Evolutionary conservation across 1,139 yeast species (phyloP), one percentile per base, ranked within the genome.

Genomic region (Petasospora fabianii): DNA sequence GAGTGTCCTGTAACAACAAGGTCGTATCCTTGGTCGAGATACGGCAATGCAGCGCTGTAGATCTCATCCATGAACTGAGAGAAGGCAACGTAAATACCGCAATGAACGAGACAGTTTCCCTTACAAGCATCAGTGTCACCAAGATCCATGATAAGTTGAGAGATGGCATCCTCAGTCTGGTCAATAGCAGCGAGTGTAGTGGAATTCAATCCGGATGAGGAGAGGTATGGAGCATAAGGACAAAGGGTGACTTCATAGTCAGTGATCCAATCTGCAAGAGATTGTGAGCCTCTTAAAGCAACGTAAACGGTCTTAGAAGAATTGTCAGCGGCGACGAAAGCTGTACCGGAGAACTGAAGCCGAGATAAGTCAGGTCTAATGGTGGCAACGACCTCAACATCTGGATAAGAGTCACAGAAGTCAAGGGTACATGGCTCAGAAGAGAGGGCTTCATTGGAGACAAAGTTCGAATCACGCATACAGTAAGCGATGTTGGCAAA

Each of bases 1-100:
- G 92, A 83, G 61, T 84, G 92, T 0, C 92, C 92, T 2, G 77
- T 62, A 4, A 81, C 68, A 6, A 74, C 66, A 13, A 81, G 46
- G 32, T 65, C 58, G 55, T 77, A 80, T 21, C 68, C 68, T 58
- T 54, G 34, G 41, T 56, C 53, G 43, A 70, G 40, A 50, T 54
- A 16, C 53, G 49, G 33, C 61, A 58, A 11, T 70, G 62, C 12
- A 62, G 62, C 18, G 55, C 53, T 22, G 66, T 53, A 36, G 68
- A 64, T 6, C 56, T 58, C n/a, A 56, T 60, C 26, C 46, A 71
- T 64, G 33, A 71, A 68, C 38, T 60, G 59, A 13, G 69, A 46
- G 42, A 74, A 71, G 5, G 69, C 62, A 35, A 47, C 43, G 31
- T 58, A 55, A 39, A 80, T 76, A 0, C 92, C 90, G 38, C 67